Evolutionary conservation across 495 filamentous ascomycete species (phyloP), one percentile per base, ranked within the genome.

Genomic region (Rusavskia elegans): DNA sequence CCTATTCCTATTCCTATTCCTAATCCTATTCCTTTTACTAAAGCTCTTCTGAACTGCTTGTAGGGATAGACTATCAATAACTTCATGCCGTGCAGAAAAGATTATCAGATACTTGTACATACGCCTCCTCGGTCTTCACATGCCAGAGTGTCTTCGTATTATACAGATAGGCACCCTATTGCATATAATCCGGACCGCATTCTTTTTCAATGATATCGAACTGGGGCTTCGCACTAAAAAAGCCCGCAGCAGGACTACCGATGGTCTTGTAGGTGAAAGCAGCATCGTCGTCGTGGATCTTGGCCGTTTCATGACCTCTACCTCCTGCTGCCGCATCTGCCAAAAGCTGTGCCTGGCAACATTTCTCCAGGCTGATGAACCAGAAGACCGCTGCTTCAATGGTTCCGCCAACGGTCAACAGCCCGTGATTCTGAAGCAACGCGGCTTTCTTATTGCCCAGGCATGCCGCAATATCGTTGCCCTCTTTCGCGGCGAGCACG

Each of bases 281-380:
- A 10, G 84, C 84, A 62, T 87, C 81, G 23, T 78, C 74, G 0
- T 84, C 79, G 17, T 71, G 66, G 55, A 89, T 81, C 64, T 82
- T 83, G 39, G 84, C 63, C 2, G 82, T 84, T 58, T 71, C 63
- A 1, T 72, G 73, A 3, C 84, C 85, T 1, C 78, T 67, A 7
- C 82, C 83, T 0, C 63, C 70, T 9, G 83, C 83, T 4, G 84
- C 84, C 0, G 85, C 85, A 63, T 89, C 85, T 5, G 84, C 85
- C 53, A 87, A 56, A 32, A 89, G 63, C 63, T 89, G 84, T n/a
- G 76, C 74, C 59, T 87, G 76, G 59, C 84, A 88, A 63, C 79
- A 84, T 56, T 79, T 84, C 55, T 87, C 84, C 53, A 89, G 58
- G 49, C 75, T 81, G 32, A 84, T 66, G 62, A 88, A 89, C 84